Base-by-base conservation (phyloP, 2,329 filamentous ascomycete genomes). In the Amesomyces nigricolor region DNA sequence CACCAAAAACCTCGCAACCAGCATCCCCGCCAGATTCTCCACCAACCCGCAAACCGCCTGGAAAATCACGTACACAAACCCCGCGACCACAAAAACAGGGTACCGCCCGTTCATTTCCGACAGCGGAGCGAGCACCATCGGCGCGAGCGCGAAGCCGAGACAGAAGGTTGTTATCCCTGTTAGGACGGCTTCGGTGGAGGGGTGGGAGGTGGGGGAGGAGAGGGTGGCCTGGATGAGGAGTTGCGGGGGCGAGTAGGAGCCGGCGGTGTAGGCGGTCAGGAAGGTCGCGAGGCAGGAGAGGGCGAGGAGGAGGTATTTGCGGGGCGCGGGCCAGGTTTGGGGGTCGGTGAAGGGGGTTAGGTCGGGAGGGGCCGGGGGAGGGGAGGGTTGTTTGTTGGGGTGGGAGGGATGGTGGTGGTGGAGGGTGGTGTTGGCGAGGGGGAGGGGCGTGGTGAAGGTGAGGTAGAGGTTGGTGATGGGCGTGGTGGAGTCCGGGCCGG, bases 91-190 rank as follows among this genome's bases (percentile, higher is more conserved):
- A 64, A 96, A 94, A 35, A 95, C 88, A 0, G 91, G 89, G 53
- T 89, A 84, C 2, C 91, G 82, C 3, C 91, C 91, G 70, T 94
- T 90, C 67, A 95, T 86, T 71, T 96, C 91, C 0, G 86, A 90
- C 61, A 96, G 86, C 0, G 91, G 91, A 0, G 91, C 91, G 0
- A 96, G 78, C 0, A 89, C 77, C 91, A 96, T 96, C 0, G 91
- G 91, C 0, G 89, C 87, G 22, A 91, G 70, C 0, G 80, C 89
- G 62, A 96, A 96, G 3, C 91, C 91, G 35, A 79, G 65, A 45
- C 89, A 94, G 70, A 94, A 96, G 0, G 83, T 81, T 0, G 91
- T 95, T 58, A 96, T 88, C 35, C 89, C 89, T 1, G 84, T 75
- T 5, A 87, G 74, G n/a, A 85, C 79, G 1, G 83, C 84, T n/a